Conservation (phyloP, 2,329 filamentous ascomycete species). For the Cadophora gregata region DNA sequence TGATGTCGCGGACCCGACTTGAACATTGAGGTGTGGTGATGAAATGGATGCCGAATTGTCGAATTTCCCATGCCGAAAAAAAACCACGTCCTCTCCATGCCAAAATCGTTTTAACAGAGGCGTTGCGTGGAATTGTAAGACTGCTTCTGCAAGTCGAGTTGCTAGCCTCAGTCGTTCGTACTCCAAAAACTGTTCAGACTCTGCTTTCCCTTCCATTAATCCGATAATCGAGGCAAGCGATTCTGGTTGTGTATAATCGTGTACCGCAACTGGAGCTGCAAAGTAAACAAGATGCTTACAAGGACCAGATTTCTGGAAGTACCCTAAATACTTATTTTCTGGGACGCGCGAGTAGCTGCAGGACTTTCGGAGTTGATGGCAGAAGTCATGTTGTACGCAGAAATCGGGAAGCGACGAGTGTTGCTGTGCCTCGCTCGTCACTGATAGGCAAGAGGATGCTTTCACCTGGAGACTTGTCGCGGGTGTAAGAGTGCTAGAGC, state of each 20-base stretch:
- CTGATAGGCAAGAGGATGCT: background rate
- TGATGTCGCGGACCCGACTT: background rate
- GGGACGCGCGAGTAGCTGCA: background rate
- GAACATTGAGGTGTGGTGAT: constrained; percentile 1
- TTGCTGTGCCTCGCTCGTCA: background rate
- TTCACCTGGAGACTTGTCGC: background rate
- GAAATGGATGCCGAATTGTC: constrained; percentile 3
- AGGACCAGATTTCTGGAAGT: constrained; percentile 19
- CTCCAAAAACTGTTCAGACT: constrained; percentile 18
- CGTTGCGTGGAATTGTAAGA: constrained; percentile 30
- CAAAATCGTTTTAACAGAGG: constrained; percentile 25
- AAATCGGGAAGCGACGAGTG: constrained; percentile 19
- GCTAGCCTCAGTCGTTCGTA: constrained; percentile 29
- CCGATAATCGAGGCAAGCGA: background rate
- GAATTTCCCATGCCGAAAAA: constrained; percentile 12
- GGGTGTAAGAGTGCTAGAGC: background rate
- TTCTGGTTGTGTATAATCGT: constrained; percentile 1
- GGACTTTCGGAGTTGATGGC: constrained; percentile 20
- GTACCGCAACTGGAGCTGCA: constrained; percentile 16
- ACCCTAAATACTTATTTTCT: constrained; percentile 22
- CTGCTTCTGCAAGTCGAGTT: constrained; percentile 26
- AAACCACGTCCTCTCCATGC: constrained; percentile 27
- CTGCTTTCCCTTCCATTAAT: background rate
- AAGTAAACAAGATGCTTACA: constrained; percentile 28
- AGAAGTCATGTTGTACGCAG: constrained; percentile 27